Evolutionary conservation across 495 filamentous ascomycete species (phyloP), one percentile per base, ranked within the genome.

Genomic region (Trichoderma reesei): DNA sequence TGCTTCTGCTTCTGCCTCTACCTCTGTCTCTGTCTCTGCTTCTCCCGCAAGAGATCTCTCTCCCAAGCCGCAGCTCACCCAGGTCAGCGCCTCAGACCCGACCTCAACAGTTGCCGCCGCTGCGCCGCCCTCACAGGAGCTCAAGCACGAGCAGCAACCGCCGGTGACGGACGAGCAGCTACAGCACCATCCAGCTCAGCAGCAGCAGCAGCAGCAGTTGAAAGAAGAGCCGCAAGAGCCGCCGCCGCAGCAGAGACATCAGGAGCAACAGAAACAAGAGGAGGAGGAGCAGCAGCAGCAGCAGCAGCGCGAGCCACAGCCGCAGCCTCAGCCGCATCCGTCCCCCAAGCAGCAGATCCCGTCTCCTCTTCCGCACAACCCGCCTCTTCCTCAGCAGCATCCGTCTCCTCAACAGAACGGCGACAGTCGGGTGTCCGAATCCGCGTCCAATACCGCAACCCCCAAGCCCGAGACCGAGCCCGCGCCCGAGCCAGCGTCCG

Each of bases 331-430:
- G 20, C 61, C 26, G 16, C 60, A 14, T 1, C 60, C 18, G 18
- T 13, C 10, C 14, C 1, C 9, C 60, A 38, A 38, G 36, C 38
- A 14, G 37, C 60, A 31, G 36, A 36, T n/a, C 37, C 38, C 60
- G n/a, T n/a, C n/a, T n/a, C n/a, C n/a, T n/a, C n/a, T n/a, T n/a
- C 60, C 60, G 59, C 37, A 18, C 36, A n/a, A 38, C 20, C 60
- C 13, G 11, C 33, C 11, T 2, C 60, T 18, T 38, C 37, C 26
- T 20, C 14, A 11, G 20, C 60, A 14, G 39, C 60, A 9, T 18
- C 60, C 60, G 20, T 41, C 60, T 3, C 26, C 26, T 62, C 60
- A 51, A 31, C 61, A 63, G 31, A 63, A 63, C 61, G 61, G 61
- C 41, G 42, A 48, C 41, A 36, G 26, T 31, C 51, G 51, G 51